Percentiles rank a stretch among this genome's conserved stretches.
Evolutionary conservation across 1,284 basidiomycete genomes (phyloP).

Genomic region (Cronartium quercuum): DNA sequence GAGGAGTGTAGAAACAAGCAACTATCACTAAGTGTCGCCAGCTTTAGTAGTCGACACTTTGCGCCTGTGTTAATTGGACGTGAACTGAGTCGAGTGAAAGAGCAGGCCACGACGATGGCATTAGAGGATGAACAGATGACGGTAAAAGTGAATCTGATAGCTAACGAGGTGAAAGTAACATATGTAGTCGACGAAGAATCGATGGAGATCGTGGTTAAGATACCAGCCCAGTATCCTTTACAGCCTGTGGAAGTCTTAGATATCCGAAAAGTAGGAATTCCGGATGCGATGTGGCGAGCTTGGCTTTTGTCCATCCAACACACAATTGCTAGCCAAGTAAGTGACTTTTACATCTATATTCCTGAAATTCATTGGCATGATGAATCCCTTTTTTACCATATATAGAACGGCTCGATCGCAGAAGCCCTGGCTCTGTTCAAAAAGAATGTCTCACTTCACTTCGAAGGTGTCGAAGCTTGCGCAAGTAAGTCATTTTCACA

Average conservation of each 20-base stretch:
- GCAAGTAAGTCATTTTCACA: conserved; percentile 64
- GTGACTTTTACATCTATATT: conserved; percentile 44
- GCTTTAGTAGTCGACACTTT: conserved; percentile 78
- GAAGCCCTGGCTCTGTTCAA: conserved; percentile 92
- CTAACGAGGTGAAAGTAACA: conserved; percentile 67
- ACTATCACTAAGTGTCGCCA: conserved; percentile 65
- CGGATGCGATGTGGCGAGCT: conserved; percentile 82
- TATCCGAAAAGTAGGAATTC: conserved; percentile 74
- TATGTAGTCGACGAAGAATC: conserved; percentile 91
- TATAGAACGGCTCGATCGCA: conserved; percentile 77
- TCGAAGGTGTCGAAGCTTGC: conserved; percentile 87
- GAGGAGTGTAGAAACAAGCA: conserved; percentile 82
- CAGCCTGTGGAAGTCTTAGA: conserved; percentile 82
- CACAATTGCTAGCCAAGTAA: conserved; percentile 74
- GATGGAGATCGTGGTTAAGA: conserved; percentile 79
- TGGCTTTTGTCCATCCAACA: conserved; percentile 94
- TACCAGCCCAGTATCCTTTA: conserved; percentile 87
- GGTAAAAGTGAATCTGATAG: conserved; percentile 63
- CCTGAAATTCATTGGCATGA: neutral
- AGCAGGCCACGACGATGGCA: conserved; percentile 59
- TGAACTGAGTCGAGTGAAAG: conserved; percentile 71
- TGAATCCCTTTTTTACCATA: neutral
- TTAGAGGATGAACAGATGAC: conserved; percentile 74
- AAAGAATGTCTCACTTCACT: conserved; percentile 83
- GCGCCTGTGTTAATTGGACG: conserved; percentile 80